Percentiles rank a stretch among this genome's conserved stretches.
Evolutionary conservation across 2,329 filamentous ascomycete species (phyloP).

Genomic region (Apiospora kogelbergensis): DNA sequence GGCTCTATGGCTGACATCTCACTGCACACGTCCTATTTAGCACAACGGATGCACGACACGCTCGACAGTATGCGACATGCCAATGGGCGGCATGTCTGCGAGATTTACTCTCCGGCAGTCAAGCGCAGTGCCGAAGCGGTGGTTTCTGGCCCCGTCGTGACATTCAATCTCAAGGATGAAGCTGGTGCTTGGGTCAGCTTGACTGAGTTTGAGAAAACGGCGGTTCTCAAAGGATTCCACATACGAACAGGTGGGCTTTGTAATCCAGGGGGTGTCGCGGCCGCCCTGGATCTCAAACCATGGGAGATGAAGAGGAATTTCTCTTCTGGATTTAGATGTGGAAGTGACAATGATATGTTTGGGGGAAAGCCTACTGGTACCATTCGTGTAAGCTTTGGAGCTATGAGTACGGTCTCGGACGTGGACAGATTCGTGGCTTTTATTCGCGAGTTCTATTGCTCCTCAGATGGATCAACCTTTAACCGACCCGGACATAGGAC

Average conservation of each 20-base stretch:
- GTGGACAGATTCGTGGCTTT: conserved; percentile 72
- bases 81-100: conserved; percentile 66
- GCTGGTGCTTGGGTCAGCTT: conserved; percentile 75
- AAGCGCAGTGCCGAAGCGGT: conserved; percentile 28
- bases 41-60: conserved; percentile 55
- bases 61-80: conserved; percentile 64
- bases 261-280: conserved; percentile 84
- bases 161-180: conserved; percentile 77
- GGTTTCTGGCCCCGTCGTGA: conserved; percentile 67
- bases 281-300: conserved; percentile 68
- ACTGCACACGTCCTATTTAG: conserved; percentile 68
- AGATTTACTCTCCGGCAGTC: conserved; percentile 54
- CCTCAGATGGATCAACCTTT: background rate
- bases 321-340: conserved; percentile 80
- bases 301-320: conserved; percentile 87
- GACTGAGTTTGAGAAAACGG: conserved; percentile 83
- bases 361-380: conserved; percentile 85
- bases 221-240: conserved; percentile 75
- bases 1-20: conserved; percentile 69
- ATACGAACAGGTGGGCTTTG: conserved; percentile 87
- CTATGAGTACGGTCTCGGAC: conserved; percentile 81
- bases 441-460: conserved; percentile 66
- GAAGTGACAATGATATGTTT: conserved; percentile 77
- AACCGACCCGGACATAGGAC: background rate
- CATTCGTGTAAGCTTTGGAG: conserved; percentile 81